Evolutionary conservation across 768 basidiomycete species (phyloP).

Genomic region (Trametes cubensis): DNA sequence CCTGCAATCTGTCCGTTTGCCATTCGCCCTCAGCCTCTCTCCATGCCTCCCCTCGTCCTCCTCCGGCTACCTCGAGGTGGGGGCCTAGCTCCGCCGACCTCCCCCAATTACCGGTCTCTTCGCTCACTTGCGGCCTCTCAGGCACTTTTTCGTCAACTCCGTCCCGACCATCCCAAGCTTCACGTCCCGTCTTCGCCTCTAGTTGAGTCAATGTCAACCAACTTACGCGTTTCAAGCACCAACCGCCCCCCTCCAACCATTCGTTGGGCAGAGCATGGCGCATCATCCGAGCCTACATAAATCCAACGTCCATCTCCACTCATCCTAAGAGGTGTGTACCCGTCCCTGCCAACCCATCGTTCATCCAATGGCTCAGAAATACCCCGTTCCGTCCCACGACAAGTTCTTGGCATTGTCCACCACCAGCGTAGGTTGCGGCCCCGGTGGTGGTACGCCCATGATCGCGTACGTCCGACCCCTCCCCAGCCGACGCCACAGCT

Average conservation of each 20-base stretch:
- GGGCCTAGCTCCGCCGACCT: slow-evolving; percentile 9
- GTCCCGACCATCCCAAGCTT: slow-evolving; percentile 2
- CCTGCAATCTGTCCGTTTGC: slow-evolving; percentile 9
- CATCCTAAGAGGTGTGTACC: slow-evolving; percentile 6
- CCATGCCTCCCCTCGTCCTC: neutral
- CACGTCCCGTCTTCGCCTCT: slow-evolving; percentile 14
- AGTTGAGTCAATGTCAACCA: slow-evolving; percentile 4
- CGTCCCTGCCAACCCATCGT: slow-evolving; percentile 11
- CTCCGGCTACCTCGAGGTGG: neutral
- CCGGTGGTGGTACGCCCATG: slow-evolving; percentile 81
- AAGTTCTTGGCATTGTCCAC: slow-evolving; percentile 62
- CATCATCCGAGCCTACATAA: slow-evolving; percentile 10
- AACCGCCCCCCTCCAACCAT: neutral
- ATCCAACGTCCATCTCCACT: neutral
- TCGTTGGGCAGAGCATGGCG: neutral
- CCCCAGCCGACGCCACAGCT: slow-evolving; percentile 16
- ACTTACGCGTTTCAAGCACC: slow-evolving; percentile 4
- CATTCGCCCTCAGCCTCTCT: neutral
- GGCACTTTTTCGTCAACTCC: neutral
- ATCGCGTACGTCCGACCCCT: slow-evolving; percentile 60
- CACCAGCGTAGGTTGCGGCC: slow-evolving; percentile 68
- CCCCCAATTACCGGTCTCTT: neutral
- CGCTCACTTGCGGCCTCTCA: neutral
- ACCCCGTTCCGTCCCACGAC: slow-evolving; percentile 37
- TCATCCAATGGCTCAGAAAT: slow-evolving; percentile 30